Evolutionary conservation across 1,284 basidiomycete species (phyloP).

Genomic region (Cystobasidiaceae sp.): DNA sequence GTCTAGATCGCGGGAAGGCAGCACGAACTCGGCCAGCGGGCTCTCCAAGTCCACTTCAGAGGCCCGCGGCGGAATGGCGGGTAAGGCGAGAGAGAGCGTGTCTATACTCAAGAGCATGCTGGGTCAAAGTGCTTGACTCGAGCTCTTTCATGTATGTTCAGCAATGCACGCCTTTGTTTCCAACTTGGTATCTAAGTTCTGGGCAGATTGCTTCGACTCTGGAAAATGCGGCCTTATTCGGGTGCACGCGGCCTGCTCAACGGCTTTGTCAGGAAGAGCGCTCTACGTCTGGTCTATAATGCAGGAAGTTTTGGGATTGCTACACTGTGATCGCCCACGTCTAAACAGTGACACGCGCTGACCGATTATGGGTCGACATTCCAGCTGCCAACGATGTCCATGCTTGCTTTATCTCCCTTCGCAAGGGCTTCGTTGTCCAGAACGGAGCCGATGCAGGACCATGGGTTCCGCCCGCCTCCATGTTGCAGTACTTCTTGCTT

Average conservation of each 20-base stretch:
- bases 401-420: slow-evolving; percentile 69
- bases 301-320: no score
- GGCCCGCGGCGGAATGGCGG: neutral
- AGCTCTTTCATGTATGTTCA: no score
- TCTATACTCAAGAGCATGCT: slow-evolving; percentile 17
- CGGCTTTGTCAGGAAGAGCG: no score
- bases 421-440: slow-evolving; percentile 61
- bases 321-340: no score
- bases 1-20: slow-evolving; percentile 5
- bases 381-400: slow-evolving; percentile 85
- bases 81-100: slow-evolving; percentile 14
- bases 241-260: no score
- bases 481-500: slow-evolving; percentile 68
- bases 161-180: no score
- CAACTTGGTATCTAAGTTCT: no score
- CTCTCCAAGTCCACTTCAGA: neutral
- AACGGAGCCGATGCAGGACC: slow-evolving; percentile 80
- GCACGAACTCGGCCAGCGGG: neutral
- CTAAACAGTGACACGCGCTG: neutral
- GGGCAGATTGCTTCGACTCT: neutral
- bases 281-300: no score
- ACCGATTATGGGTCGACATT: slow-evolving; percentile 12
- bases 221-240: no score
- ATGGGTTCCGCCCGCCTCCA: slow-evolving; percentile 89
- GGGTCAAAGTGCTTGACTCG: no score